phyloP scores from a whole-genome alignment of 441 rosid genomes.

The Croton laevigatus region DNA sequence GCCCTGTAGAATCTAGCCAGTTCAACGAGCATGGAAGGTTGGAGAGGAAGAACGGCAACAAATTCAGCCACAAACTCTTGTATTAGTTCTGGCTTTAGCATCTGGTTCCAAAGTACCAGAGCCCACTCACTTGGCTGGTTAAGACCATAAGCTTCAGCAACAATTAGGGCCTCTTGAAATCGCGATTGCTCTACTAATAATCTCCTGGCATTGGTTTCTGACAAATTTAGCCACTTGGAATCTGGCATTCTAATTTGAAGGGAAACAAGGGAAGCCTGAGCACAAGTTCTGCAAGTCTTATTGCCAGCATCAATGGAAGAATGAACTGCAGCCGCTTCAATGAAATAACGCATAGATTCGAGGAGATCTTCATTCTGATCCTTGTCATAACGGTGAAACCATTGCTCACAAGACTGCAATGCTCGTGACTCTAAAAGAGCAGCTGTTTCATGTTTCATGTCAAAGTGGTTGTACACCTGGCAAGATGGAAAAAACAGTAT shows the following conservation, averaged over 20 bases:
- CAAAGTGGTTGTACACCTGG: slow-evolving; percentile 96
- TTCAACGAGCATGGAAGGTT: slow-evolving; percentile 85
- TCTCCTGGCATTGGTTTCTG: slow-evolving; percentile 91
- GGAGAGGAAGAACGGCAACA: slow-evolving; percentile 92
- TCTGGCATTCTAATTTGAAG: slow-evolving; percentile 99
- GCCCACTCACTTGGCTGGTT: slow-evolving; percentile 99
- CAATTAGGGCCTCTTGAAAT: slow-evolving; percentile 92
- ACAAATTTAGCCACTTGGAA: slow-evolving; percentile 76
- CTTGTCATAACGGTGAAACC: slow-evolving; percentile 77
- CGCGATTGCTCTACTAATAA: slow-evolving; percentile 87
- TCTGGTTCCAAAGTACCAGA: slow-evolving; percentile 90
- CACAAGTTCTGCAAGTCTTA: slow-evolving; percentile 84
- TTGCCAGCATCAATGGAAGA: slow-evolving; percentile 94
- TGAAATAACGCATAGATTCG: slow-evolving; percentile 89
- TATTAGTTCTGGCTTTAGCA: slow-evolving; percentile 85
- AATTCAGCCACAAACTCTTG: slow-evolving; percentile 95
- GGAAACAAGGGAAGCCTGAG: slow-evolving; percentile 92
- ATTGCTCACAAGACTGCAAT: slow-evolving; percentile 62
- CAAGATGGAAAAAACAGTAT: slow-evolving; percentile 9
- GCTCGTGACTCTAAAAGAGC: slow-evolving; percentile 88
- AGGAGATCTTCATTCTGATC: slow-evolving; percentile 96
- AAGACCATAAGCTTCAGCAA: slow-evolving; percentile 96
- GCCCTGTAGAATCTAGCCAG: slow-evolving; percentile 84
- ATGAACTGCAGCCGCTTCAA: slow-evolving; percentile 96
- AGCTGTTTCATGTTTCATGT: slow-evolving; percentile 98